Percentiles rank a stretch among this genome's conserved stretches.
Evolutionary conservation across 495 filamentous ascomycete genomes (phyloP).

Genomic region (Aspergillus mulundensis): DNA sequence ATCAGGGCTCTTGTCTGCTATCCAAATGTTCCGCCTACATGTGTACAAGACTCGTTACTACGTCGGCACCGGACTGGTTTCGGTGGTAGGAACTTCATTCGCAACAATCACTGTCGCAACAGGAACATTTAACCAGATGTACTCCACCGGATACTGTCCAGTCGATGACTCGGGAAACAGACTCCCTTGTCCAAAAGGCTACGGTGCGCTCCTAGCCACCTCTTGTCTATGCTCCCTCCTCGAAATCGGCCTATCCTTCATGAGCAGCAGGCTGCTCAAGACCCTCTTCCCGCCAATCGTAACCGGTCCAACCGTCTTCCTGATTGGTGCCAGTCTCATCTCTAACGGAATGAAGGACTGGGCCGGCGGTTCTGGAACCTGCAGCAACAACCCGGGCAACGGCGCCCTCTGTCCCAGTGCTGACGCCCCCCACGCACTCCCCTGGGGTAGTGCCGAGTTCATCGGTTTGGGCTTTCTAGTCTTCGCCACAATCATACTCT

Average conservation of each 20-base stretch:
- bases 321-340: slow-evolving; percentile 74
- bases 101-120: slow-evolving; percentile 80
- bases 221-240: slow-evolving; percentile 48
- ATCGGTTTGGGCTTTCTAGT: slow-evolving; percentile 88
- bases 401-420: slow-evolving; percentile 68
- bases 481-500: slow-evolving; percentile 83
- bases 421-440: slow-evolving; percentile 70
- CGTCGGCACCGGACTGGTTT: slow-evolving; percentile 82
- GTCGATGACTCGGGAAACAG: slow-evolving; percentile 55
- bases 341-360: slow-evolving; percentile 75
- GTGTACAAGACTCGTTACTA: slow-evolving; percentile 78
- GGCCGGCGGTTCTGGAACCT: slow-evolving; percentile 72
- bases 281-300: slow-evolving; percentile 85
- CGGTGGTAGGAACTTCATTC: slow-evolving; percentile 78
- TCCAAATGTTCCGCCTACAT: slow-evolving; percentile 85
- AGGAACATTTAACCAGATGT: slow-evolving; percentile 80
- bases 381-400: slow-evolving; percentile 49
- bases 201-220: slow-evolving; percentile 81
- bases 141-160: slow-evolving; percentile 73
- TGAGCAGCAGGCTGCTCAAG: slow-evolving; percentile 64
- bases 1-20: slow-evolving; percentile 69
- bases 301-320: slow-evolving; percentile 77
- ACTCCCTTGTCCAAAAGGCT: slow-evolving; percentile 78
- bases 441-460: slow-evolving; percentile 84
- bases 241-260: slow-evolving; percentile 43